Evolutionary conservation across 1,284 basidiomycete genomes (phyloP).

Genomic region (Cryptococcus jaspeensis): DNA sequence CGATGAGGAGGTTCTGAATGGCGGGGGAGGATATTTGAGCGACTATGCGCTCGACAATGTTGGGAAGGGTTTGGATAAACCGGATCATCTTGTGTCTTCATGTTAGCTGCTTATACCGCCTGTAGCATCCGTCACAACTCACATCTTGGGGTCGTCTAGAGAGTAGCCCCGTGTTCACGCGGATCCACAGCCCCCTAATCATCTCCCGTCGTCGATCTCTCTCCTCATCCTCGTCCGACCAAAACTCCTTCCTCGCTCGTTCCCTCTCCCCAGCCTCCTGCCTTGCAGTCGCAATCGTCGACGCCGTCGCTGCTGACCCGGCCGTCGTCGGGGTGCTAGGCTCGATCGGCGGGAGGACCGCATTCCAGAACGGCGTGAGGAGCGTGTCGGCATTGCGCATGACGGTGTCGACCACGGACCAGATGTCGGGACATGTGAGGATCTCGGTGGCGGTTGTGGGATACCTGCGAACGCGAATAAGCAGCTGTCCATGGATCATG

Average conservation of each 20-base stretch:
- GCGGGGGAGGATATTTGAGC: conserved; percentile 85
- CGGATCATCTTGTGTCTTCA: conserved; percentile 70
- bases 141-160: conserved; percentile 88
- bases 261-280: conserved; percentile 45
- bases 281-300: conserved; percentile 12
- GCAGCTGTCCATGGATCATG: too few species aligned
- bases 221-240: conserved; percentile 44
- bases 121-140: conserved; percentile 37
- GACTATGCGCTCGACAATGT: conserved; percentile 78
- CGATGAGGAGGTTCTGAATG: conserved; percentile 86
- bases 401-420: conserved; percentile 89
- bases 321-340: conserved; percentile 16
- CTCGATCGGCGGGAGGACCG: conserved; percentile 59
- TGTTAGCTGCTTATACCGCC: neutral
- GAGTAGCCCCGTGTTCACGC: conserved; percentile 83
- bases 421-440: conserved; percentile 83
- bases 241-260: conserved; percentile 35
- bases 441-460: conserved; percentile 95
- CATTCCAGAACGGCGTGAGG: conserved; percentile 88
- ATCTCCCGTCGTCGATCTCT: conserved; percentile 54
- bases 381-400: conserved; percentile 62
- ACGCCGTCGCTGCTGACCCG: conserved; percentile 1
- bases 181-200: conserved; percentile 61
- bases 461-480: conserved; percentile 60
- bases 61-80: conserved; percentile 82